phyloP scores from a whole-genome alignment of 805 yeast species.

The Lachancea cidri region DNA sequence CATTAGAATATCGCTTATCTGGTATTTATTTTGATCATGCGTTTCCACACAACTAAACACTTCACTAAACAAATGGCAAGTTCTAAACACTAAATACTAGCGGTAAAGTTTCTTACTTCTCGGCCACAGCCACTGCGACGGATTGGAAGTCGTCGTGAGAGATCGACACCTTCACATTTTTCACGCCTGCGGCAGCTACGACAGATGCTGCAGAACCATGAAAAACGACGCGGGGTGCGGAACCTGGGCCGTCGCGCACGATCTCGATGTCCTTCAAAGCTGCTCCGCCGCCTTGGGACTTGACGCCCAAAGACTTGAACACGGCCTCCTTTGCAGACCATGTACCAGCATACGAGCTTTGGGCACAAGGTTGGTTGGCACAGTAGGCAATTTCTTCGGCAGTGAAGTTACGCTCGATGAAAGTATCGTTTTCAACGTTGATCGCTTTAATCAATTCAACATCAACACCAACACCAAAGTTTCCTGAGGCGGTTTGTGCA shows the following conservation, averaged over 20 bases:
- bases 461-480: conserved; percentile 86
- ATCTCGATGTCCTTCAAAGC: conserved; percentile 89
- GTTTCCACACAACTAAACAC: no score
- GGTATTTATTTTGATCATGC: no score
- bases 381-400: conserved; percentile 75
- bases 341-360: conserved; percentile 91
- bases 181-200: conserved; percentile 66
- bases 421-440: conserved; percentile 84
- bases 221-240: conserved; percentile 78
- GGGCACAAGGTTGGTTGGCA: conserved; percentile 63
- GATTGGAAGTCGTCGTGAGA: conserved; percentile 97
- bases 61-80: no score
- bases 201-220: conserved; percentile 71
- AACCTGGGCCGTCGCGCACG: conserved; percentile 54
- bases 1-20: no score
- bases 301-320: conserved; percentile 88
- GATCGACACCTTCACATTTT: conserved; percentile 76
- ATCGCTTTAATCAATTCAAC: conserved; percentile 82
- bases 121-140: conserved; percentile 84
- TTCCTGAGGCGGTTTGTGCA: conserved; percentile 39
- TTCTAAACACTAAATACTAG: no score
- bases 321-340: conserved; percentile 99
- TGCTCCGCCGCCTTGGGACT: conserved; percentile 93
- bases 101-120: no score
- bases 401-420: conserved; percentile 90